These are phyloP conservation scores for Eucalyptus sp. DNA, from an alignment of 345 rosid species.

Conservation along the genomic window DNA sequence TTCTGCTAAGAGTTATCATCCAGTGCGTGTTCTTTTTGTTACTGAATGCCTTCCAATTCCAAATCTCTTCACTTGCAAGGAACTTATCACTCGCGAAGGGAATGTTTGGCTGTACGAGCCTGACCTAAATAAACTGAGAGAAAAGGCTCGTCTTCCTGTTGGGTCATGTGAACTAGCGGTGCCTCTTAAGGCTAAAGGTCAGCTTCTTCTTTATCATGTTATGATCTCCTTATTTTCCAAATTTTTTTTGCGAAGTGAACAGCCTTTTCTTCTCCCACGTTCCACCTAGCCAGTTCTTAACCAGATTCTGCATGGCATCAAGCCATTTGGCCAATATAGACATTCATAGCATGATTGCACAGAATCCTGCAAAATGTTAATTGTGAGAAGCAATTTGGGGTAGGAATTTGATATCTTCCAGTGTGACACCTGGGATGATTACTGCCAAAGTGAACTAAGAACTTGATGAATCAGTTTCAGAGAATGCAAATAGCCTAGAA, in stretches of 20 bases:
- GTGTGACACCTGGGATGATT: neutral
- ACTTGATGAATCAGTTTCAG: neutral
- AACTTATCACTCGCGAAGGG: conserved; percentile 42
- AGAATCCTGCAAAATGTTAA: neutral
- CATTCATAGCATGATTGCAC: neutral
- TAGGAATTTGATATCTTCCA: neutral
- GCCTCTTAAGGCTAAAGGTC: conserved; percentile 80
- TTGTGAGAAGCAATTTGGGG: neutral
- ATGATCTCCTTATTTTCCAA: neutral
- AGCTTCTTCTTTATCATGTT: neutral
- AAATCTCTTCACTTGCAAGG: conserved; percentile 75
- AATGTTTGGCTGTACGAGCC: conserved; percentile 76
- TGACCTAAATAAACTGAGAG: conserved; percentile 41
- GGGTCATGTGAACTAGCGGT: conserved; percentile 90
- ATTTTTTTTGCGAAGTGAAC: neutral
- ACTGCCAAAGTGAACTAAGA: neutral
- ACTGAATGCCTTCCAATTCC: conserved; percentile 73
- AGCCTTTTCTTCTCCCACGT: neutral
- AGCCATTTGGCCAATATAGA: neutral
- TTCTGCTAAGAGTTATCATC: conserved; percentile 60
- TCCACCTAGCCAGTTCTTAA: neutral
- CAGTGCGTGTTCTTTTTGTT: conserved; percentile 53
- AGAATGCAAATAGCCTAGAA: neutral
- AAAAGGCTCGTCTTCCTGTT: conserved; percentile 55
- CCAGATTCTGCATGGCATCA: neutral